Evolutionary conservation across 108 stramenopile species (phyloP).

Genomic region (Nitzschia inconspicua): DNA sequence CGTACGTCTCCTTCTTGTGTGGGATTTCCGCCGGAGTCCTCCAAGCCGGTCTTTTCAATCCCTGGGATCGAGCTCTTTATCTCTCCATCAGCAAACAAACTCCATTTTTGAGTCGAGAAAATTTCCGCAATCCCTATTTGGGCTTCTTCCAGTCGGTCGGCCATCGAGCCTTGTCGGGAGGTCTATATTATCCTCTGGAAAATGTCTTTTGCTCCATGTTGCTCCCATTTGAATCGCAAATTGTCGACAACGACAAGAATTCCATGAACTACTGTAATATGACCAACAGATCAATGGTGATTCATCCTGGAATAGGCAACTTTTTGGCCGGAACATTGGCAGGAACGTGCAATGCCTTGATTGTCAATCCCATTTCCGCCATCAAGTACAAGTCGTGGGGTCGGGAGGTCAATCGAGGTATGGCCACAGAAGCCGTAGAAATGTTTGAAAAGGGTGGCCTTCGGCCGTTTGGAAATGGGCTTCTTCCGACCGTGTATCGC

Average conservation of each 20-base stretch:
- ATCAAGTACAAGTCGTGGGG: slow-evolving; percentile 52
- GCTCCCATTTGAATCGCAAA: neutral
- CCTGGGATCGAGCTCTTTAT: slow-evolving; percentile 50
- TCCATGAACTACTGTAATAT: too few species aligned
- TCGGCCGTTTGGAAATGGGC: slow-evolving; percentile 41
- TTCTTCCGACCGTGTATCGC: slow-evolving; percentile 37
- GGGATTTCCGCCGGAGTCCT: slow-evolving; percentile 40
- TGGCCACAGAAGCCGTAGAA: slow-evolving; percentile 32
- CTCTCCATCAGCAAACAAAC: slow-evolving; percentile 35
- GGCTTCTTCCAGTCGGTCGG: slow-evolving; percentile 54
- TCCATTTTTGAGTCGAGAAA: slow-evolving; percentile 30
- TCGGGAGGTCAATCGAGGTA: slow-evolving; percentile 34
- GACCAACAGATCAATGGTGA: too few species aligned
- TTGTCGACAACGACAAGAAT: neutral
- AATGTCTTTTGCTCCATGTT: slow-evolving; percentile 28
- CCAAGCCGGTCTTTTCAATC: slow-evolving; percentile 58
- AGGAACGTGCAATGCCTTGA: slow-evolving; percentile 39
- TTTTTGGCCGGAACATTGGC: slow-evolving; percentile 52
- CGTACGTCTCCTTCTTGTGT: slow-evolving; percentile 26
- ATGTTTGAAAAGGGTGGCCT: slow-evolving; percentile 44
- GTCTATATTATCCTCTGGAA: slow-evolving; percentile 46
- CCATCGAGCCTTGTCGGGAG: slow-evolving; percentile 41
- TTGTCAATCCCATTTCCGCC: slow-evolving; percentile 47
- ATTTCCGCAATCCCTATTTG: slow-evolving; percentile 38
- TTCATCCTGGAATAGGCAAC: slow-evolving; percentile 18